Evolutionary conservation across 306 rosid species (phyloP).

Genomic region (Corylus avellana): DNA sequence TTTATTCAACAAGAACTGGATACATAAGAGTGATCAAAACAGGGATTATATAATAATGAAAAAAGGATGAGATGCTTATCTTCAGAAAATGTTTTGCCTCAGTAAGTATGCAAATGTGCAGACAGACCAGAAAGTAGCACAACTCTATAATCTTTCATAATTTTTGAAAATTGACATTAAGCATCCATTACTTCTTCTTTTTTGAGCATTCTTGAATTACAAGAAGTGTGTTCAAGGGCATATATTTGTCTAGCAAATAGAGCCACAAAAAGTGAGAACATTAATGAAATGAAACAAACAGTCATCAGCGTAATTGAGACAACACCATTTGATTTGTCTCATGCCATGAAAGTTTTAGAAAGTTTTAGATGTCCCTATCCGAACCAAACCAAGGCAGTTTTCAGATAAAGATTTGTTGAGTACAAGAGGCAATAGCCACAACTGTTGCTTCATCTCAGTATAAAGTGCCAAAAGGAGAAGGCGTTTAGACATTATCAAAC

Average conservation of each 20-base stretch:
- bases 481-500: background rate
- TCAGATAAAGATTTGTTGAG: background rate
- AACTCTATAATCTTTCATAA: background rate
- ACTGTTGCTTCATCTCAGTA: background rate
- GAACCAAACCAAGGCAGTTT: background rate
- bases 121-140: background rate
- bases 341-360: background rate
- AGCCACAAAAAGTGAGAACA: too few relatives aligned
- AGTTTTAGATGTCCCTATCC: background rate
- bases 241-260: too few relatives aligned
- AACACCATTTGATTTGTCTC: background rate
- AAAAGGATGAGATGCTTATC: background rate
- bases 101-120: background rate
- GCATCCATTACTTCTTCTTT: background rate
- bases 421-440: background rate
- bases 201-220: too few relatives aligned
- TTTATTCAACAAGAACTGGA: too few relatives aligned
- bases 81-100: background rate
- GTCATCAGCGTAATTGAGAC: too few relatives aligned
- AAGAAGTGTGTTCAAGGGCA: too few relatives aligned
- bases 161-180: background rate
- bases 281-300: too few relatives aligned
- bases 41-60: background rate
- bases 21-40: too few relatives aligned
- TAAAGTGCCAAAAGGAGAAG: background rate